Conservation (phyloP, 108 stramenopile genomes). For the Cyclotella kingstonii region DNA sequence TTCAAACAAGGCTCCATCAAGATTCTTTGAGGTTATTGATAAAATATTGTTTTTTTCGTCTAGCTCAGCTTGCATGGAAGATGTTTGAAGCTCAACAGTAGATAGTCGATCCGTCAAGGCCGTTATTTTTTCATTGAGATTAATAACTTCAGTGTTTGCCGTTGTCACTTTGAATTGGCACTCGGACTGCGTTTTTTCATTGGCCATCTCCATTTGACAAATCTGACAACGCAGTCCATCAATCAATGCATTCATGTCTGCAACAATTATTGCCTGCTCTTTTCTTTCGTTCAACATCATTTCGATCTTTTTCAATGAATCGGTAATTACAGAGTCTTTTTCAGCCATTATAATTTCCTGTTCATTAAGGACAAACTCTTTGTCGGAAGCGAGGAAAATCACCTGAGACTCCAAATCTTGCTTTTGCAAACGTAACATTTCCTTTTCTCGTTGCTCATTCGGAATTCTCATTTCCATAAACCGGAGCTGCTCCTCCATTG, state of each 20-base stretch:
- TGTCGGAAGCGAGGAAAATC: slow-evolving; percentile 33
- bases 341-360: slow-evolving; percentile 35
- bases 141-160: no score
- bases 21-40: no score
- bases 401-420: slow-evolving; percentile 46
- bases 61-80: no score
- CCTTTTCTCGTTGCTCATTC: slow-evolving; percentile 37
- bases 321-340: slow-evolving; percentile 31
- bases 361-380: slow-evolving; percentile 41
- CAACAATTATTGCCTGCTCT: slow-evolving; percentile 11
- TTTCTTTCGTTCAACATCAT: slow-evolving; percentile 10
- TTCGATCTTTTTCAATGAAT: slow-evolving; percentile 36
- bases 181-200: neutral
- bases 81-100: no score
- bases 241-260: slow-evolving; percentile 22
- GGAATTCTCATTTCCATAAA: slow-evolving; percentile 14
- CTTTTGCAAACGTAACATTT: slow-evolving; percentile 40
- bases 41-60: no score
- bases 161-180: neutral
- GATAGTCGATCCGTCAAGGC: no score
- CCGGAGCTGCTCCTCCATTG: slow-evolving; percentile 5
- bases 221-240: slow-evolving; percentile 22
- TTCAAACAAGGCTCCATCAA: no score
- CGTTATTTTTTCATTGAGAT: no score
- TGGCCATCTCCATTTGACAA: slow-evolving; percentile 8